phyloP scores from a whole-genome alignment of 805 yeast genomes.

The Candida nemodendra region DNA sequence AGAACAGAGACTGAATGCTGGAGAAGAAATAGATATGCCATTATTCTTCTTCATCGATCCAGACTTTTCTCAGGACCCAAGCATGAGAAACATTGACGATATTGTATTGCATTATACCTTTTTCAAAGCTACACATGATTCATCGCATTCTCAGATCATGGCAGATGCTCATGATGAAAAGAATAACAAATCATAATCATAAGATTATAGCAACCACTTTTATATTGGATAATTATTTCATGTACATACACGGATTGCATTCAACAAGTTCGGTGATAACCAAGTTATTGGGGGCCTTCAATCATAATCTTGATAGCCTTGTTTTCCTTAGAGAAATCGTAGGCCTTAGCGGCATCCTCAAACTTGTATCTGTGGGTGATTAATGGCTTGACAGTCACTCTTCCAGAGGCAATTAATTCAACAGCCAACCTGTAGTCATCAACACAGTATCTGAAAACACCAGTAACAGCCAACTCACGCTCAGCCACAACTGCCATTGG shows the following conservation, averaged over 20 bases:
- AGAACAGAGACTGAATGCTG: slow-evolving; percentile 89
- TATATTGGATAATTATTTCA: background rate
- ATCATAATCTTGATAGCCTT: slow-evolving; percentile 77
- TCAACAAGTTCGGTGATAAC: no score
- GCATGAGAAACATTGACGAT: slow-evolving; percentile 87
- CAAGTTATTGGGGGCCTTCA: slow-evolving; percentile 66
- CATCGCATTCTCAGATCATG: slow-evolving; percentile 26
- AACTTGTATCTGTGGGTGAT: slow-evolving; percentile 75
- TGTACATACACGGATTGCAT: background rate
- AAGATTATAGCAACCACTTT: background rate
- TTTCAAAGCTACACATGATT: slow-evolving; percentile 56
- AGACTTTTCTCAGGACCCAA: slow-evolving; percentile 89
- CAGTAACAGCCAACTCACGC: slow-evolving; percentile 67
- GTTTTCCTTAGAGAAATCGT: slow-evolving; percentile 66
- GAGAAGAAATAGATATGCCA: slow-evolving; percentile 99
- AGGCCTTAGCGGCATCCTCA: slow-evolving; percentile 70
- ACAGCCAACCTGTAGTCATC: slow-evolving; percentile 78
- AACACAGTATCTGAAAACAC: slow-evolving; percentile 77
- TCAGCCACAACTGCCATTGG: slow-evolving; percentile 70
- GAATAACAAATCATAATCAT: slow-evolving; percentile 1
- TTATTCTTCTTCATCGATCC: slow-evolving; percentile 96
- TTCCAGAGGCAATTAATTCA: slow-evolving; percentile 58
- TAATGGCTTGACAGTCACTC: slow-evolving; percentile 62
- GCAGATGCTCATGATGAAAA: slow-evolving; percentile 19
- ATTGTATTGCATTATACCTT: slow-evolving; percentile 90